phyloP scores from a whole-genome alignment of 2,329 filamentous ascomycete species.

The Dichotomopilus funicola region DNA sequence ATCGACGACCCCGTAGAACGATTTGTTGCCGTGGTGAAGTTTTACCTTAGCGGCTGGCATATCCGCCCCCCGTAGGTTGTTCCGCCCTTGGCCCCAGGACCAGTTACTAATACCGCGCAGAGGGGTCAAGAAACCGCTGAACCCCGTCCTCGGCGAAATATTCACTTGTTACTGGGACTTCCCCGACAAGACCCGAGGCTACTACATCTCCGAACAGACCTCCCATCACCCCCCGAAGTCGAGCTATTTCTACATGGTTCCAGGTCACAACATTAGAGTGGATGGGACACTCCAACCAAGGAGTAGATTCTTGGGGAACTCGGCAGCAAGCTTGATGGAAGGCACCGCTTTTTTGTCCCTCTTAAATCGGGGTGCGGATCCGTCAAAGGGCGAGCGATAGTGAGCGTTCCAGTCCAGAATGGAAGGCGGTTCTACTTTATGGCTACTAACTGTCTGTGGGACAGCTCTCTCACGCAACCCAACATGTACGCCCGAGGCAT shows the following conservation, averaged over 20 bases:
- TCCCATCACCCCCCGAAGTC: conserved; percentile 98
- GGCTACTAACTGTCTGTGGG: neutral
- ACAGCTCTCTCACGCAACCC: conserved; percentile 83
- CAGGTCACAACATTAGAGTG: conserved; percentile 87
- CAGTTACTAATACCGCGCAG: conserved; percentile 39
- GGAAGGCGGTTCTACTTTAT: no score
- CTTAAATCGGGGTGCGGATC: conserved; percentile 65
- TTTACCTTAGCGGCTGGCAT: conserved; percentile 98
- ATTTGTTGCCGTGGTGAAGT: conserved; percentile 94
- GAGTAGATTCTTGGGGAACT: conserved; percentile 94
- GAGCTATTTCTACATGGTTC: conserved; percentile 98
- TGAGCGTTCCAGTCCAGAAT: conserved; percentile 37
- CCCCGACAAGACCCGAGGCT: conserved; percentile 73
- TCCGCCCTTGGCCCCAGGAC: neutral
- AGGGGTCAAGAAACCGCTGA: conserved; percentile 96
- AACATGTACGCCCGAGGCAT: conserved; percentile 99
- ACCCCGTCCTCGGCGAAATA: conserved; percentile 90
- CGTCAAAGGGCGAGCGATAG: conserved; percentile 74
- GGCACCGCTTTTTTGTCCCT: conserved; percentile 83
- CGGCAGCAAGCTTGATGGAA: conserved; percentile 96
- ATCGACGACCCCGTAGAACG: conserved; percentile 85
- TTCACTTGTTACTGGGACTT: conserved; percentile 97
- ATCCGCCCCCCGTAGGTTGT: conserved; percentile 83
- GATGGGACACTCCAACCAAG: conserved; percentile 92
- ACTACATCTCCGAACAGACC: conserved; percentile 96